A percentile compares a stretch with the other conserved stretches of the same genome.
phyloP scores from a whole-genome alignment of 2,329 filamentous ascomycete species.

The Pleomassaria siparia region DNA sequence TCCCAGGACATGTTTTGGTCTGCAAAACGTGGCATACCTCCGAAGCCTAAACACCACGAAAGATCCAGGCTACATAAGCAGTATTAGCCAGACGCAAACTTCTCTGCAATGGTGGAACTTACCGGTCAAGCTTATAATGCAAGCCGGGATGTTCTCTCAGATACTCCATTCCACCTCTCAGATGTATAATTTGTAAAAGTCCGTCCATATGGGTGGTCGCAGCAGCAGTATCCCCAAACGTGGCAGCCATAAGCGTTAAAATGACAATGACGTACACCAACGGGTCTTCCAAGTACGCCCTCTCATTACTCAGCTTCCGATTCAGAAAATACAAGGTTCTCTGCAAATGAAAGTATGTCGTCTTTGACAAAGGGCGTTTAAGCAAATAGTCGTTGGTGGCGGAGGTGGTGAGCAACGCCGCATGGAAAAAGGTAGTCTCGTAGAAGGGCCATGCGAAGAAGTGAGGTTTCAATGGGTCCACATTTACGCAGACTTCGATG shows the following conservation, averaged over 20 bases:
- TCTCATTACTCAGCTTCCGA: constrained; percentile 6
- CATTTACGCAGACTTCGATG: constrained; percentile 1
- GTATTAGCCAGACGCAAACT: background rate
- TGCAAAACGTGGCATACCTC: constrained; percentile 12
- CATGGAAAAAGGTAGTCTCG: constrained; percentile 9
- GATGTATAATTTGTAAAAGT: constrained; percentile 13
- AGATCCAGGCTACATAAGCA: constrained; percentile 15
- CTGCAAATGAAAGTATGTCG: constrained; percentile 11
- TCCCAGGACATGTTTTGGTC: constrained; percentile 8
- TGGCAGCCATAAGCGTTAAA: constrained; percentile 13
- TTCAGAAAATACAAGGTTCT: constrained; percentile 12
- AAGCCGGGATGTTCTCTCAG: constrained; percentile 10
- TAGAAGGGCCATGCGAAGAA: background rate
- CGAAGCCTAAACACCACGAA: constrained; percentile 14
- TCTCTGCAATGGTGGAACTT: background rate
- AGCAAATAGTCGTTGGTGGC: constrained; percentile 13
- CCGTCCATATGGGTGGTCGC: constrained; percentile 15
- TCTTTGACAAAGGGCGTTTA: constrained; percentile 6
- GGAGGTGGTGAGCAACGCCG: constrained; percentile 10
- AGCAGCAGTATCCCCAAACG: constrained; percentile 14
- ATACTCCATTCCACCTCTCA: constrained; percentile 12
- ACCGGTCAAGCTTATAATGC: constrained; percentile 22
- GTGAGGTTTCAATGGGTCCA: background rate
- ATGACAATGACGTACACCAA: constrained; percentile 16
- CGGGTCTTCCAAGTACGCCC: constrained; percentile 12